Evolutionary conservation across 352 stramenopile genomes (phyloP), one percentile per base, ranked within the genome.

Genomic region (Globisporangium nagaii): DNA sequence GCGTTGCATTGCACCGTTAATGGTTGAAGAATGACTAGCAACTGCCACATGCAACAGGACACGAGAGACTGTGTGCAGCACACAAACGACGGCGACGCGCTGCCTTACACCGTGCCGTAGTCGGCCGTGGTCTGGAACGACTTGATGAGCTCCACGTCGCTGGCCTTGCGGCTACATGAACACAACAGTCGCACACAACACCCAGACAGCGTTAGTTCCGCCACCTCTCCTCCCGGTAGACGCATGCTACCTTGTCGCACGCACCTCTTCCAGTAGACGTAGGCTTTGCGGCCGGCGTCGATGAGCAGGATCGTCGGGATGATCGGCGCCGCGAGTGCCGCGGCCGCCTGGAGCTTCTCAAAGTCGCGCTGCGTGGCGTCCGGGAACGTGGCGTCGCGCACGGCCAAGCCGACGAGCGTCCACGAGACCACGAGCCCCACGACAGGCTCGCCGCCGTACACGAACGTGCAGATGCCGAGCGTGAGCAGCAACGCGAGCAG

Each of bases 211-310:
- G 36, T 48, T 19, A 54, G 53, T 6, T 13, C 2, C n/a, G n/a
- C n/a, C n/a, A n/a, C n/a, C n/a, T n/a, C n/a, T n/a, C n/a, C n/a
- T n/a, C 49, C 24, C 12, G 6, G 12, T 39, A 41, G 35, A 41
- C 42, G 45, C 28, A 4, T n/a, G n/a, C n/a, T n/a, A n/a, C n/a
- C n/a, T n/a, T n/a, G 13, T 11, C n/a, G 20, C 47, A 62, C 72
- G 60, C 48, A 83, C 72, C 55, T 56, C 73, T 79, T 73, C 57
- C 68, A 79, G 69, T 74, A 67, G 34, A 68, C 47, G 49, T 79
- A 83, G 44, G 62, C 46, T 49, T 79, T 79, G 67, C 67, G 70
- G 2, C 65, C 49, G 35, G 63, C 66, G 43, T 76, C 72, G 22
- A 80, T 68, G 53, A 79, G 52, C 15, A 73, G 35, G 36, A 83